These are phyloP conservation scores for Balakata baccata DNA, from an alignment of 345 rosid species.

Conservation along the genomic window DNA sequence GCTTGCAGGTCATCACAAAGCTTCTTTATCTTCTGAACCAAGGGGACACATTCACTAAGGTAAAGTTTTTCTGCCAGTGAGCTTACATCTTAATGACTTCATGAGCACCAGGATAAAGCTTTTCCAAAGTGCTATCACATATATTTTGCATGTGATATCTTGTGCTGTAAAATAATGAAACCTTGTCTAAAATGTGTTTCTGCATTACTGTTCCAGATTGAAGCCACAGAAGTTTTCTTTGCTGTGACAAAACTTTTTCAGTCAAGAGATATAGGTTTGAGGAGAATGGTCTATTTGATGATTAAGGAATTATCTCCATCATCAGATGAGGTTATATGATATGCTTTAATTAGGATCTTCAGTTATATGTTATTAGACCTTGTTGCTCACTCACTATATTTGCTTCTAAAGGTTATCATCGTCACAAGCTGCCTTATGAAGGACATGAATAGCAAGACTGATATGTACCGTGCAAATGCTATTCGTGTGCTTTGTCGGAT, in stretches of 20 bases:
- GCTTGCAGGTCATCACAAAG: conserved; percentile 80
- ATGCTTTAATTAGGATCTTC: conserved; percentile 5
- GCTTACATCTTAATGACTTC: conserved; percentile 10
- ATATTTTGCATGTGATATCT: neutral
- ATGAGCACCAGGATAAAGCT: conserved; percentile 1
- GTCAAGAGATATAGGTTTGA: conserved; percentile 81
- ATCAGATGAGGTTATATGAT: conserved; percentile 78
- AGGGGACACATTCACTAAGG: conserved; percentile 94
- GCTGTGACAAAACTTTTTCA: conserved; percentile 96
- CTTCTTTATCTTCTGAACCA: conserved; percentile 93
- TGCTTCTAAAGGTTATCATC: conserved; percentile 66
- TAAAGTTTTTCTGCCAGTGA: conserved; percentile 20
- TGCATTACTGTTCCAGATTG: conserved; percentile 45
- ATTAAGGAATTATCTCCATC: conserved; percentile 97
- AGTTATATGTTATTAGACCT: neutral
- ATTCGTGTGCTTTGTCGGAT: conserved; percentile 96
- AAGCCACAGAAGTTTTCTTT: conserved; percentile 96
- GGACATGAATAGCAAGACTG: conserved; percentile 98
- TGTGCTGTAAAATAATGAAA: neutral
- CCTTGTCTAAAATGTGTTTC: conserved; percentile 10
- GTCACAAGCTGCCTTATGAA: conserved; percentile 98
- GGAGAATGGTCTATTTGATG: conserved; percentile 98
- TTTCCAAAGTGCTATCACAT: neutral
- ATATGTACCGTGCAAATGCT: conserved; percentile 96
- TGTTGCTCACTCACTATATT: conserved; percentile 20